Evolutionary conservation across 345 rosid genomes (phyloP), one percentile per base, ranked within the genome.

Genomic region (Populus deltoides): DNA sequence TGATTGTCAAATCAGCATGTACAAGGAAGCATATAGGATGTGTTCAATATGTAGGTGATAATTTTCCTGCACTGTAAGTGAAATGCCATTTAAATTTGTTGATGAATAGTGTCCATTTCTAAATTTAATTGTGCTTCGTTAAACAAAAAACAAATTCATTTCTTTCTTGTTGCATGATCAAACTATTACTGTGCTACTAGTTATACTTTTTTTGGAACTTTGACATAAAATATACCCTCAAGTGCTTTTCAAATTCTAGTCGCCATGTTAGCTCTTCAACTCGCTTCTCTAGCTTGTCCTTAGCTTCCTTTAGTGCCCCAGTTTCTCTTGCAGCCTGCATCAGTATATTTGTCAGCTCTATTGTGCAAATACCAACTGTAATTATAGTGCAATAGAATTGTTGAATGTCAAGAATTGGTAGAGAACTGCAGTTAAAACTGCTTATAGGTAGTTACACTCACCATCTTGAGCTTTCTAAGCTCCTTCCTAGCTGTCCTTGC

Each of bases 261-360:
- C 91, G 82, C 93, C 90, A 88, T 47, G 89, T 84, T 66, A 90
- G 83, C 83, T 90, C 91, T 80, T 90, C 92, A 62, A 88, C 92
- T 47, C 88, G 90, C 77, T 90, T 90, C 83, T 90, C 91, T 72
- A 90, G 80, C 86, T 88, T 87, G 83, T 88, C 89, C 77, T 90
- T 90, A 3, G 93, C 93, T 85, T 86, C 90, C 80, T 90, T 85
- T 63, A 90, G 93, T 17, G 90, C 93, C 61, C 93, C 93, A 38
- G 90, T 86, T 81, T 90, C 93, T 86, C 91, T 90, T 74, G 93
- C 93, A 79, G 90, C 93, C 93, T 90, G 83, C 75, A 80, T 33
- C 35, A 67, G 45, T 22, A 47, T 70, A 47, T 24, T 70, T 53
- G 41, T 75, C 15, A 43, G 8, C 55, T 31, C 43, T 7, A 53